phyloP scores from a whole-genome alignment of 1,284 basidiomycete genomes.

The Apiotrichum montevideense region DNA sequence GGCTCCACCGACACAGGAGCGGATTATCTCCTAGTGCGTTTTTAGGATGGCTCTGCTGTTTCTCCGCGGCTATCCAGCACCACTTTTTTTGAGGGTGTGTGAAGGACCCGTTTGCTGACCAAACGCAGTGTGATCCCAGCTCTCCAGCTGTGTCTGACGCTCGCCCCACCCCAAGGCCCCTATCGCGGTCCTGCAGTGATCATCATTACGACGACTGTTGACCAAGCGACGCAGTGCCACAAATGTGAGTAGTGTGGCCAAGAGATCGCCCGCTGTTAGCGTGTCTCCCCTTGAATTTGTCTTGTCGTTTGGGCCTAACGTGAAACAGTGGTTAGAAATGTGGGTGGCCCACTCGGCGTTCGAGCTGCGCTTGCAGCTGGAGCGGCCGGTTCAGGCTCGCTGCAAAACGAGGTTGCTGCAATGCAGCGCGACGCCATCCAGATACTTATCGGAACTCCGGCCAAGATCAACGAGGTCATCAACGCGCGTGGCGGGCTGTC shows the following conservation, averaged over 20 bases:
- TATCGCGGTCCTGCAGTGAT: constrained; percentile 78
- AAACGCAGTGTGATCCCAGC: constrained; percentile 67
- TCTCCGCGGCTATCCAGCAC: too few species aligned
- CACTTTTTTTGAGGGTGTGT: background rate
- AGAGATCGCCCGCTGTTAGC: too few species aligned
- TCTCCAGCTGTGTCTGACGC: constrained; percentile 68
- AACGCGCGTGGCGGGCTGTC: constrained; percentile 59
- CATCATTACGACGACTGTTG: constrained; percentile 94
- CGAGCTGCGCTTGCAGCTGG: constrained; percentile 81
- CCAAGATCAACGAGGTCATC: constrained; percentile 89
- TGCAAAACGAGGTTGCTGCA: constrained; percentile 69
- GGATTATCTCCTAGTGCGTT: constrained; percentile 79
- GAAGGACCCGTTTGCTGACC: constrained; percentile 4
- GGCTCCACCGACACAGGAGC: constrained; percentile 94
- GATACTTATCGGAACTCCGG: constrained; percentile 92
- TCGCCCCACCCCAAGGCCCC: constrained; percentile 55
- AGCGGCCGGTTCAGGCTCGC: constrained; percentile 57
- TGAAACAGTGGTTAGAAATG: constrained; percentile 72
- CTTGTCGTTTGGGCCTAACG: background rate
- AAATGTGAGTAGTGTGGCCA: constrained; percentile 49
- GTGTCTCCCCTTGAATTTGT: too few species aligned
- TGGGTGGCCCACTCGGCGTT: constrained; percentile 84
- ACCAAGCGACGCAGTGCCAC: constrained; percentile 96
- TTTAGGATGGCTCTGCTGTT: background rate
- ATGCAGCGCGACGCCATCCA: constrained; percentile 88